Base-by-base conservation (phyloP, 2,329 filamentous ascomycete genomes). In the Pseudonectria buxi region DNA sequence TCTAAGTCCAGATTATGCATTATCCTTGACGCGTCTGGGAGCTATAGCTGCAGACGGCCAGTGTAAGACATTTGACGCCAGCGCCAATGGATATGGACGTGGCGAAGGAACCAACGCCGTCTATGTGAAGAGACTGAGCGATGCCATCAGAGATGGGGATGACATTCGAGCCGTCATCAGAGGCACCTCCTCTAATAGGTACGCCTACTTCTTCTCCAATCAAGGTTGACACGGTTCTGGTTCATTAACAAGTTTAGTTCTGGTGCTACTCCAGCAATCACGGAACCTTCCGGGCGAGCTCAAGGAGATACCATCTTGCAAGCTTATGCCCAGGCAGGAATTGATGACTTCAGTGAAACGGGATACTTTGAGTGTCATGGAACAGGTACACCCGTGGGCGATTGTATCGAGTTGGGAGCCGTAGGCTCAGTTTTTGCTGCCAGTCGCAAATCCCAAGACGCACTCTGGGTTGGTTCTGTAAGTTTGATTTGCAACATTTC, bases 31-130 rank as follows among this genome's bases (percentile, higher is more conserved):
- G 2, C 36, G 45, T 12, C 37, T 47, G 2, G 50, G 50, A 2
- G 50, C 53, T 16, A 44, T 57, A 4, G 50, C 51, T 9, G 53
- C 60, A 5, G 55, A 62, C 3, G 55, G 59, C n/a, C 43, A 45
- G 26, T 63, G 55, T 18, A 61, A 63, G 36, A 66, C 68, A 12
- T 76, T 70, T 49, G 75, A 76, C 44, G 51, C 58, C 6, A 60
- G 60, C 4, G 76, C 72, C 7, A 55, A 63, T 43, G 51, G 51
- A 11, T 81, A 79, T 49, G 73, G 67, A 1, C 66, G 76, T 11
- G 76, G 73, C 1, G 77, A 81, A 45, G 77, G 74, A 0, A 58
- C 70, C 13, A 72, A 63, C 1, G 62, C 69, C 10, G 50, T 81
- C 2, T 50, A 78, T 3, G 43, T 81, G 3, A 80, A 80, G 54